These are phyloP conservation scores for Selaginella tamariscina DNA, from an alignment of 75 land plant species.

Conservation along the genomic window DNA sequence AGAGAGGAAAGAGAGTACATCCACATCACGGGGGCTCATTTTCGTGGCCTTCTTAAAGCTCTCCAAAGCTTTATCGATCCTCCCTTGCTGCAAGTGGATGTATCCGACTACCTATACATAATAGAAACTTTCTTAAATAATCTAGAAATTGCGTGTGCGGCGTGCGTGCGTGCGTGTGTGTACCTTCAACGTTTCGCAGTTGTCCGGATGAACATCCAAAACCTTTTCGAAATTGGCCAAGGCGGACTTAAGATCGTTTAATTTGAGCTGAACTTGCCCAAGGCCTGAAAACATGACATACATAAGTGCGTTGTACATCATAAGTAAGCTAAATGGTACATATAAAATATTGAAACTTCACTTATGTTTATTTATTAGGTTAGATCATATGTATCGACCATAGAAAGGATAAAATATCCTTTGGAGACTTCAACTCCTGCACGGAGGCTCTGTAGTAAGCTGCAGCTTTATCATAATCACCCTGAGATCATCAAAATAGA, in stretches of 20 bases:
- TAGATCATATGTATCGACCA: conserved; percentile 53
- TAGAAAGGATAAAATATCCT: conserved; percentile 75
- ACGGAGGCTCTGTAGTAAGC: background rate
- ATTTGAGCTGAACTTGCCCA: conserved; percentile 86
- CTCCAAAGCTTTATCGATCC: conserved; percentile 77
- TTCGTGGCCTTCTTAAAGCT: conserved; percentile 59
- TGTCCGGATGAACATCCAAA: conserved; percentile 77
- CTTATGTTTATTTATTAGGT: no score
- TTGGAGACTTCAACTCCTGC: conserved; percentile 5
- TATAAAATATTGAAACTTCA: no score
- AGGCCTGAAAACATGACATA: conserved; percentile 42
- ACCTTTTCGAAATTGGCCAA: conserved; percentile 82
- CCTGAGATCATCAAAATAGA: background rate
- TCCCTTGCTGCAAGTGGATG: conserved; percentile 68
- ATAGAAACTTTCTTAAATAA: background rate
- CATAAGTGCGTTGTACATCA: conserved; percentile 5
- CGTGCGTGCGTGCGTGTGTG: no score
- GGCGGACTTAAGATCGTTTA: conserved; percentile 69
- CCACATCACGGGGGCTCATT: conserved; percentile 74
- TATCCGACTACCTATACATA: conserved; percentile 56
- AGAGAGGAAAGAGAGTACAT: conserved; percentile 28
- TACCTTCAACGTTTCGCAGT: conserved; percentile 76
- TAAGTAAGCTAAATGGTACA: no score
- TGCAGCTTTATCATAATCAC: conserved; percentile 2
- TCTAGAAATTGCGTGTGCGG: no score